Evolutionary conservation across 73 alveolate genomes (phyloP), one percentile per base, ranked within the genome.

Genomic region (Paramecium octaurelia): DNA sequence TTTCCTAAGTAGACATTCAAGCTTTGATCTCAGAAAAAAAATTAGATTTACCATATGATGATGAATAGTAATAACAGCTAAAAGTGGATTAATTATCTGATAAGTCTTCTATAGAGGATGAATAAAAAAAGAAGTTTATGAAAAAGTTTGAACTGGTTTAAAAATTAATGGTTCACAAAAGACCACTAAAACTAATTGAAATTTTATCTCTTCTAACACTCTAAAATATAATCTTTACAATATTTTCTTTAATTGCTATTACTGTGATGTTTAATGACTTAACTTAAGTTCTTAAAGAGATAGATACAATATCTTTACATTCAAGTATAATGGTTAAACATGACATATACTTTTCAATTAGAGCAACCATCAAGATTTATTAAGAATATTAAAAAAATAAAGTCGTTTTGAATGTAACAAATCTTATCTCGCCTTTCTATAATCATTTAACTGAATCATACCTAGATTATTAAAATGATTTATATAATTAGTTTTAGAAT

Each of bases 241-340:
- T 64, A 31, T 64, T 64, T 34, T 64, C 84, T 6, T 34, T 64
- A 64, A 64, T 64, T 31, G 84, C 84, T 8, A 64, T 64, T 1
- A 64, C 84, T 27, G 84, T 64, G 12, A 64, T 64, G 84, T 64
- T 64, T 73, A 73, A 31, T 35, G 87, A 73, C 18, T 36, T 73
- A 36, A 35, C 57, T 12, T 29, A 40, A 36, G 34, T 31, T 38
- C 59, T 73, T 16, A 73, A 73, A 40, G 87, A 73, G 35, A 73
- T 73, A 1, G 87, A 73, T 35, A 21, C 59, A 16, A 73, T 73
- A 29, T 73, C 91, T 2, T 46, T 80, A 43, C 91, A 80, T 48
- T 80, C 91, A 18, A 43, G 76, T 18, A 12, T 80, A 14, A 80
- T 80, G 91, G 75, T 64, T 80, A 34, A 34, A 20, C 91, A 80